Evolutionary conservation across 306 rosid species (phyloP), one percentile per base, ranked within the genome.

Genomic region (Malus domestica): DNA sequence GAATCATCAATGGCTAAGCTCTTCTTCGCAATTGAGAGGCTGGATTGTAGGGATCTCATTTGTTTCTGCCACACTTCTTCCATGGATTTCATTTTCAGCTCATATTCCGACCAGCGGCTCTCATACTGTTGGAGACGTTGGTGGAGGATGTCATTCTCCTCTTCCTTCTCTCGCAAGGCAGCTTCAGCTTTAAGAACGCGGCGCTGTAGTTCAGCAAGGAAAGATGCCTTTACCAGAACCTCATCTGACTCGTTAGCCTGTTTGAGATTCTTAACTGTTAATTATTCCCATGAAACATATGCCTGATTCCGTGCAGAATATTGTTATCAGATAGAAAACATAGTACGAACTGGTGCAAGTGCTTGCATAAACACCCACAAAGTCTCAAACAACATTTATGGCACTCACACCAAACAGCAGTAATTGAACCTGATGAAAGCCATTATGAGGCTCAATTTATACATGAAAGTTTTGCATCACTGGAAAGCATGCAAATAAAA

Each of bases 61-160:
- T 95, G 99, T 45, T 89, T 92, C 85, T 95, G 99, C 99, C 99
- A 95, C 62, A 95, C 98, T 88, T 95, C 98, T 87, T 95, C 99
- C 99, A 95, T 95, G 81, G 99, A 95, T 74, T 90, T 95, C 99
- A 95, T 95, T 79, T 95, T 95, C 68, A 89, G 75, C 83, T 95
- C 99, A 73, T 95, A 95, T 71, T 95, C 99, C 3, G 98, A 92
- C 99, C 99, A 95, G 70, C 99, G 94, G 82, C 79, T 95, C 64
- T 95, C 98, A 7, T 92, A 92, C 85, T 92, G 99, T 82, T 95
- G 97, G 75, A 92, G 86, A 20, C 97, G 98, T 79, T 95, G 99
- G 73, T 90, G 92, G 78, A 95, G 99, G 73, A 95, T 95, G 87
- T 95, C 99, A 78, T 95, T 95, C 85, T 95, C 99, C 78, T 92